Evolutionary conservation across 1,139 yeast genomes (phyloP), one percentile per base, ranked within the genome.

Genomic region (Suhomyces bokatorum): DNA sequence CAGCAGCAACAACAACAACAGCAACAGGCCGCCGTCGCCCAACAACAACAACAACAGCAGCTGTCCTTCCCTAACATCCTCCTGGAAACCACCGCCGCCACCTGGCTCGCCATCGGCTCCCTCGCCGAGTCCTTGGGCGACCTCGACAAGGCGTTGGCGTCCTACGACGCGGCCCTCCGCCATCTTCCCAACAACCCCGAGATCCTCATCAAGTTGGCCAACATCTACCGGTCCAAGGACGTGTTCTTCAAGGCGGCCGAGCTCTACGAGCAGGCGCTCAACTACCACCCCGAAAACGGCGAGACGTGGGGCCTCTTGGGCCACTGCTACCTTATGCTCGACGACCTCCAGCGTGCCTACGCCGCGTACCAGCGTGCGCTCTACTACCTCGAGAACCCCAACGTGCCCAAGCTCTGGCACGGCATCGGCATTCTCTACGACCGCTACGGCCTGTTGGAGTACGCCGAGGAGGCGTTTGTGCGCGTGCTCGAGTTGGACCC

Each of bases 241-340:
- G 87, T 87, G 63, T 93, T 89, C 60, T 86, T 87, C 55, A 87
- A 89, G 63, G 98, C 98, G 4, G 95, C 96, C 11, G 98, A 91
- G 63, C 78, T 88, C 52, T 93, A 89, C 65, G 95, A 91, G 66
- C 81, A 89, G 55, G 95, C 96, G 2, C 70, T 93, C 49, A 80
- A 85, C 48, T 78, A 87, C 48, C 83, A 85, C 57, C 95, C 91
- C 16, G 93, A 87, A 62, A 85, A 89, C 54, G 97, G 98, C 47
- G 98, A 91, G 59, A 88, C 95, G 34, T 93, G 99, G 99, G 98
- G 98, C 0, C 78, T 95, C 22, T 73, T 93, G 54, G 98, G 99
- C 40, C 99, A 93, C 67, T 95, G 99, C 68, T 95, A 90, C 62
- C 72, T 93, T 56, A 93, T 93, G 97, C 75, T 91, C 69, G 99